Evolutionary conservation across 2,329 filamentous ascomycete genomes (phyloP), one percentile per base, ranked within the genome.

Genomic region (Macrophomina tecta): DNA sequence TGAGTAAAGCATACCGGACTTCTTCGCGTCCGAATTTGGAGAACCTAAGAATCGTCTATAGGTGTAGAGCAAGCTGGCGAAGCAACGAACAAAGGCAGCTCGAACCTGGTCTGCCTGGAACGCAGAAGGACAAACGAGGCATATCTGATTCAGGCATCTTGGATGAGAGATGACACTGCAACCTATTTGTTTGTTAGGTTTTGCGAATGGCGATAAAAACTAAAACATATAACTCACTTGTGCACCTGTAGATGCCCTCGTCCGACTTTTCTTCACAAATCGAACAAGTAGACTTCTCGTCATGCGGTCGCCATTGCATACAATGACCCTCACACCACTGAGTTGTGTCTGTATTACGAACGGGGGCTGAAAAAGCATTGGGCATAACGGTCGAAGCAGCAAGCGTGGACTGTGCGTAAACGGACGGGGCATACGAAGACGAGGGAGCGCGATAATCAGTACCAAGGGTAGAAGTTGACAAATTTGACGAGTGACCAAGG

Each of bases 341-440:
- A 0, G 86, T 92, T 1, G 89, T 92, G 56, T 93, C 90, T 0
- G 91, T 93, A 73, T 94, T 92, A 55, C 84, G 84, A 7, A 94
- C 91, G 1, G 90, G 90, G 73, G 94, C 91, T 69, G 93, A 86
- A 68, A 92, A 86, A 86, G 93, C 90, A 72, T 89, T 91, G 42
- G 92, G 92, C 91, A 95, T 94, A 72, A 95, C 89, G 1, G 92
- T 95, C 6, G 91, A 94, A 7, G 92, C 92, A 1, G 92, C 92
- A 53, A 95, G 81, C 0, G 92, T 95, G n/a, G 91, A 94, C 72
- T 92, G 90, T 0, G 92, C 92, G 74, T 95, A 95, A 2, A 92
- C 89, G 2, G 92, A 94, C 3, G 92, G 92, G 5, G 92, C 91
- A 76, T 95, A 95, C 32, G 75, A 79, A 52, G 78, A 80, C 36